Base-by-base conservation (phyloP, 371 early-diverging fungal species). In the Mortierella sp. region DNA sequence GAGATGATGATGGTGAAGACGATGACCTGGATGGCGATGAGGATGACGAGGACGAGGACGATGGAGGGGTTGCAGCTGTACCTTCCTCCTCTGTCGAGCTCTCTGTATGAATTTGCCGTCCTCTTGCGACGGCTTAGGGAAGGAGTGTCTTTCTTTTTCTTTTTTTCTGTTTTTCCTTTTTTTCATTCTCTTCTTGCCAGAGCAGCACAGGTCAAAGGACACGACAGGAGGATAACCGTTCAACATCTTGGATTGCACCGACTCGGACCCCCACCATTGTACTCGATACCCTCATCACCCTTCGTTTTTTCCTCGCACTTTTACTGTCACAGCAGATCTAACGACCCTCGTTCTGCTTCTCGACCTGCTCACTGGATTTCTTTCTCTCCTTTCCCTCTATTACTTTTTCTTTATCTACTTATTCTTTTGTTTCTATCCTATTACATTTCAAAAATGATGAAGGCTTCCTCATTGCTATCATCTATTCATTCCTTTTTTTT, bases 1-100 rank as follows among this genome's bases (percentile, higher is more conserved):
- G 80, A 6, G 80, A 79, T 16, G 73, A 70, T 28, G 80, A 72
- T 7, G 79, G 72, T 50, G 79, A 66, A 2, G 79, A 79, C 43
- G 80, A 73, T 15, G 77, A 68, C n/a, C 68, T 72, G 7, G 69
- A 69, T 7, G 79, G 72, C 45, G 29, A 69, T 25, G 75, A 75
- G 18, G 66, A 57, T 15, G 72, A 76, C 7, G 80, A 79, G 6
- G 76, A 75, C 6, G 76, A 75, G 28, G 76, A 75, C 25, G 76
- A 75, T 18, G 68, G 60, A 25, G 71, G 71, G 3, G 80, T 73
- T 19, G 80, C 80, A 0, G 80, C 80, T 18, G 80, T 79, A 1
- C 80, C 80, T 0, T 79, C 80, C 0, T 63, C 73, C 7, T 79
- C 80, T 19, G 80, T 77, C n/a, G 26, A 53, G 53, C 53, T 53